These are phyloP conservation scores for Acanthamoeba healyi DNA, from an alignment of 208 protist genomes.

Conservation along the genomic window DNA sequence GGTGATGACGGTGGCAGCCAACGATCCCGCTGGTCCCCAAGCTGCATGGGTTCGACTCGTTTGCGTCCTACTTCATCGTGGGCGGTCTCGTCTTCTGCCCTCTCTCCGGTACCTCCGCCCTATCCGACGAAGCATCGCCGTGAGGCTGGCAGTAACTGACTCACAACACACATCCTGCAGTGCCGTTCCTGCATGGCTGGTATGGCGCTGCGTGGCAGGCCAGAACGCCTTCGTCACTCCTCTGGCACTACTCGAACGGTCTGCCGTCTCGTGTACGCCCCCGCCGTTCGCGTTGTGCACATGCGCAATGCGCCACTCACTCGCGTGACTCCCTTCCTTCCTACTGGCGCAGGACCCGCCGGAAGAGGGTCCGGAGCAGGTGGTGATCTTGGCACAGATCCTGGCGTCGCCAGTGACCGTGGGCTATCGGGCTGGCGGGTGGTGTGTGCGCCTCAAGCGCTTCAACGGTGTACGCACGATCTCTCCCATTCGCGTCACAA, in stretches of 20 bases:
- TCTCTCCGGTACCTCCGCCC: background rate
- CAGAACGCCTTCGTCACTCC: slow-evolving; percentile 12
- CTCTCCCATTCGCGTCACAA: background rate
- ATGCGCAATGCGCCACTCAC: too few relatives aligned
- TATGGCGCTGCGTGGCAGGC: background rate
- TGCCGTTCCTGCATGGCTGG: slow-evolving; percentile 44
- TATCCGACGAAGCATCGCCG: too few relatives aligned
- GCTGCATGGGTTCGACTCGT: slow-evolving; percentile 64
- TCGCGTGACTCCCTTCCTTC: slow-evolving; percentile 17
- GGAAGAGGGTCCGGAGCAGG: slow-evolving; percentile 53
- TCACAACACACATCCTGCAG: background rate
- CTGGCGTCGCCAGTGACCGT: slow-evolving; percentile 68
- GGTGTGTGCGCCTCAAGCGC: slow-evolving; percentile 24
- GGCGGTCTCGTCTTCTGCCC: slow-evolving; percentile 65
- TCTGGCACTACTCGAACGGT: slow-evolving; percentile 15
- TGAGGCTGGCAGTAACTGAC: slow-evolving; percentile 45
- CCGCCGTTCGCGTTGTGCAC: too few relatives aligned
- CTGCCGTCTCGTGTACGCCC: background rate
- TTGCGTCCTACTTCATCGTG: slow-evolving; percentile 58
- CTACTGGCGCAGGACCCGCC: background rate
- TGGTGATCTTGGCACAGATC: slow-evolving; percentile 76
- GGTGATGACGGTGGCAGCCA: too few relatives aligned
- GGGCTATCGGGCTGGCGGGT: slow-evolving; percentile 68
- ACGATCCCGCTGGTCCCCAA: slow-evolving; percentile 14
- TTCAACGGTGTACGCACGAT: slow-evolving; percentile 10